A percentile compares a stretch with the other conserved stretches of the same genome.
Conservation (phyloP, 2,329 filamentous ascomycete species). For the Paecilomyces dactylethromorphus region DNA sequence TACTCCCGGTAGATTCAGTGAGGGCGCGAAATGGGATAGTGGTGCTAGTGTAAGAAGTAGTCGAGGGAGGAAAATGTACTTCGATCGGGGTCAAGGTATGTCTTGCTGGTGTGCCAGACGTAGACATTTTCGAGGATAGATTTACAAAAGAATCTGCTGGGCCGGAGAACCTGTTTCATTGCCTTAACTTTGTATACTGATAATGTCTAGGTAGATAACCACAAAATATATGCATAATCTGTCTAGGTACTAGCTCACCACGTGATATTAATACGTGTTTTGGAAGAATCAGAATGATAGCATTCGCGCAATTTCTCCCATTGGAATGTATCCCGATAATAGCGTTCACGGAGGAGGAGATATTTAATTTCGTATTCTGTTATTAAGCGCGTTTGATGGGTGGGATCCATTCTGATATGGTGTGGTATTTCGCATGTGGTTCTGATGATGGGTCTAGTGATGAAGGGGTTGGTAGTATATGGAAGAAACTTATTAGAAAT, state of each 20-base stretch:
- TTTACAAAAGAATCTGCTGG: background rate
- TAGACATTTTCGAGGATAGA: constrained; percentile 5
- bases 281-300: constrained; percentile 7
- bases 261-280: constrained; percentile 7
- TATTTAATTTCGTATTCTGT: background rate
- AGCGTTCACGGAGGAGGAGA: constrained; percentile 7
- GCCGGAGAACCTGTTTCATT: background rate
- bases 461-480: too few relatives aligned
- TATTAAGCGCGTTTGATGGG: background rate
- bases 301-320: constrained; percentile 9
- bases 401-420: background rate
- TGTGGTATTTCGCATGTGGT: too few relatives aligned
- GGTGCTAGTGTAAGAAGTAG: background rate
- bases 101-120: background rate
- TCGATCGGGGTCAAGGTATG: background rate
- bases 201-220: background rate
- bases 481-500: too few relatives aligned
- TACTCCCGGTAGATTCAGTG: background rate
- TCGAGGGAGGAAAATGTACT: background rate
- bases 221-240: background rate
- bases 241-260: constrained; percentile 3
- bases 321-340: constrained; percentile 9
- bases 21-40: background rate
- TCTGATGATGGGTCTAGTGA: too few relatives aligned
- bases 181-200: background rate